Conservation (phyloP, 176 grass and related monocot species). For the Otatea glauca region DNA sequence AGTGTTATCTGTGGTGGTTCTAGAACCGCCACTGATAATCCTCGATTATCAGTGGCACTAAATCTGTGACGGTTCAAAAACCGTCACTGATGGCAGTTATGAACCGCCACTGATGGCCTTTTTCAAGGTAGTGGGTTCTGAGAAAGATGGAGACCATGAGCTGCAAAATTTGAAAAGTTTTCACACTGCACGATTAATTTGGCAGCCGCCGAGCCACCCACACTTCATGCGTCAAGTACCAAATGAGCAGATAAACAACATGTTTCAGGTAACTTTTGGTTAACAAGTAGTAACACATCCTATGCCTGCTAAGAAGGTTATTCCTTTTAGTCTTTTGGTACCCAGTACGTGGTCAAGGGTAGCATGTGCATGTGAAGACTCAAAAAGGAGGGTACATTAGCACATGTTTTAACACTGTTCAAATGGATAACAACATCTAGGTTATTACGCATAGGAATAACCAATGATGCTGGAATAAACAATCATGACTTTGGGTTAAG, state of each 20-base stretch:
- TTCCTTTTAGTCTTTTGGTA: constrained; percentile 20
- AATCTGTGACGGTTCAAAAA: no score
- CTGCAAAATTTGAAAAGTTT: background rate
- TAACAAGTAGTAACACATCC: background rate
- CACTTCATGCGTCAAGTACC: constrained; percentile 15
- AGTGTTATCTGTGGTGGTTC: no score
- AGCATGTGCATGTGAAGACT: constrained; percentile 33
- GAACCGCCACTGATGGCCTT: no score
- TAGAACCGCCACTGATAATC: no score
- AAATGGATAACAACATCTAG: constrained; percentile 30
- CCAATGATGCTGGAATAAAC: constrained; percentile 23
- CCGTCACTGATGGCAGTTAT: no score
- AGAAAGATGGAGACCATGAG: background rate
- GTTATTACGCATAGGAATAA: background rate
- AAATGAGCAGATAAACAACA: background rate
- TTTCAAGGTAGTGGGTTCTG: no score
- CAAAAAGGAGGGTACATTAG: constrained; percentile 15
- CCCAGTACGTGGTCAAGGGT: constrained; percentile 33
- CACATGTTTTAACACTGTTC: constrained; percentile 40
- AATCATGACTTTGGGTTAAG: background rate
- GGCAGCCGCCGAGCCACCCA: background rate
- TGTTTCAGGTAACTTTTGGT: constrained; percentile 6
- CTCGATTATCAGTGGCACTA: no score
- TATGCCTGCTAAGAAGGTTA: background rate
- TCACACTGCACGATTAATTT: background rate